These are phyloP conservation scores for Mycena olivaceomarginata DNA, from an alignment of 768 basidiomycete genomes.

Conservation along the genomic window DNA sequence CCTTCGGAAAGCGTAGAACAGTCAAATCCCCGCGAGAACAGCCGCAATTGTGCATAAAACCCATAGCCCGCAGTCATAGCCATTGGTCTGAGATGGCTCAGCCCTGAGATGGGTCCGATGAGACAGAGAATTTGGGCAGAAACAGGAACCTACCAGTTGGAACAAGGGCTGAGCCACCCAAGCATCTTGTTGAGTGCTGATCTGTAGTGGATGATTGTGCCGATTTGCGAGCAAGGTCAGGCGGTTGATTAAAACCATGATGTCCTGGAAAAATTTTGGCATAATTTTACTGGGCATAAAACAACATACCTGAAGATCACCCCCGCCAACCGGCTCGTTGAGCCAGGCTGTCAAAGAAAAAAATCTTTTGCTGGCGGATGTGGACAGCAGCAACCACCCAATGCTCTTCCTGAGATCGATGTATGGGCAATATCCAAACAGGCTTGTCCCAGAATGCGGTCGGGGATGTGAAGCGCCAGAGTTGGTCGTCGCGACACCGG, in stretches of 20 bases:
- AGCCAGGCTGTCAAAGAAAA: constrained; percentile 58
- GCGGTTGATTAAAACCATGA: constrained; percentile 38
- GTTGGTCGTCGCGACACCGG: constrained; percentile 28
- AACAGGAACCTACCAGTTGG: neutral
- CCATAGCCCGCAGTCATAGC: constrained; percentile 44
- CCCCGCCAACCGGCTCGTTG: constrained; percentile 18
- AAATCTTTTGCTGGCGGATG: constrained; percentile 36
- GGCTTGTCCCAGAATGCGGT: constrained; percentile 54
- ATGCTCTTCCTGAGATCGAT: constrained; percentile 48
- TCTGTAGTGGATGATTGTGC: constrained; percentile 21
- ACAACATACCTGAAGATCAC: constrained; percentile 32
- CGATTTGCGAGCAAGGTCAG: constrained; percentile 36
- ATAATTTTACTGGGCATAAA: neutral
- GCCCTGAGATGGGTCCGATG: neutral
- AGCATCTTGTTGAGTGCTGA: constrained; percentile 29
- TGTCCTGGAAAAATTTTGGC: constrained; percentile 2
- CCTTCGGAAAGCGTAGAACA: neutral
- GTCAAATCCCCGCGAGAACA: constrained; percentile 15
- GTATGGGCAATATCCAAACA: constrained; percentile 62
- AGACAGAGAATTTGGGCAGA: neutral
- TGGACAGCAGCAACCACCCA: constrained; percentile 55
- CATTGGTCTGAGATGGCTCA: constrained; percentile 29
- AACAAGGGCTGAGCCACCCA: constrained; percentile 39
- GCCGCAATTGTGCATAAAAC: constrained; percentile 42
- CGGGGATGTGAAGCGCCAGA: constrained; percentile 46